Conservation (phyloP, 2,329 filamentous ascomycete species). For the Thelonectria rubi region DNA sequence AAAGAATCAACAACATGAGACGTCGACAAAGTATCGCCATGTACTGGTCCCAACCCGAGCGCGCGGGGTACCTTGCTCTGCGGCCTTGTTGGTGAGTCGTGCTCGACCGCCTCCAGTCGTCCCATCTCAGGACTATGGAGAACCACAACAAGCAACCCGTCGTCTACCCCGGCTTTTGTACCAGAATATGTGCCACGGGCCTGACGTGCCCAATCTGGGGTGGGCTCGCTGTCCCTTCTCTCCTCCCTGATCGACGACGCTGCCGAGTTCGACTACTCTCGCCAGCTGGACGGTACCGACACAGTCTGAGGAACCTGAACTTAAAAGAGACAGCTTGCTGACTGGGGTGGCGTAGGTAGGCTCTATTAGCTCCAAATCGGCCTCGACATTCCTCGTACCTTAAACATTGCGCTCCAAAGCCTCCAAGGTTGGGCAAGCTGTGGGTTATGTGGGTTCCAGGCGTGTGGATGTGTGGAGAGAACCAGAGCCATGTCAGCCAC, state of each 20-base stretch:
- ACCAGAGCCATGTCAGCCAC: slow-evolving; percentile 27
- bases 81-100: slow-evolving; percentile 2
- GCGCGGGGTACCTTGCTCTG: slow-evolving; percentile 34
- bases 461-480: slow-evolving; percentile 21
- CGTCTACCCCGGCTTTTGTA: slow-evolving; percentile 5
- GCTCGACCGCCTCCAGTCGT: slow-evolving; percentile 21
- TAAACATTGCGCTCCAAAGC: slow-evolving; percentile 3
- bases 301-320: not conserved
- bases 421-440: slow-evolving; percentile 21
- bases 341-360: slow-evolving; percentile 21
- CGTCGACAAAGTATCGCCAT: slow-evolving; percentile 34
- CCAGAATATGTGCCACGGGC: not conserved
- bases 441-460: slow-evolving; percentile 22
- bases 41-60: slow-evolving; percentile 31
- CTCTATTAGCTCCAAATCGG: slow-evolving; percentile 22
- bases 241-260: slow-evolving; percentile 2
- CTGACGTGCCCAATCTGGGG: slow-evolving; percentile 6
- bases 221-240: not conserved
- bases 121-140: slow-evolving; percentile 16
- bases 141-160: slow-evolving; percentile 5
- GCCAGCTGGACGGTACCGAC: slow-evolving; percentile 3
- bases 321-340: slow-evolving; percentile 19
- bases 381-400: slow-evolving; percentile 6
- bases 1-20: slow-evolving; percentile 44
- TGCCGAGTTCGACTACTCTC: not conserved